Evolutionary conservation across 345 rosid species (phyloP), one percentile per base, ranked within the genome.

Genomic region (Syzygium grande): DNA sequence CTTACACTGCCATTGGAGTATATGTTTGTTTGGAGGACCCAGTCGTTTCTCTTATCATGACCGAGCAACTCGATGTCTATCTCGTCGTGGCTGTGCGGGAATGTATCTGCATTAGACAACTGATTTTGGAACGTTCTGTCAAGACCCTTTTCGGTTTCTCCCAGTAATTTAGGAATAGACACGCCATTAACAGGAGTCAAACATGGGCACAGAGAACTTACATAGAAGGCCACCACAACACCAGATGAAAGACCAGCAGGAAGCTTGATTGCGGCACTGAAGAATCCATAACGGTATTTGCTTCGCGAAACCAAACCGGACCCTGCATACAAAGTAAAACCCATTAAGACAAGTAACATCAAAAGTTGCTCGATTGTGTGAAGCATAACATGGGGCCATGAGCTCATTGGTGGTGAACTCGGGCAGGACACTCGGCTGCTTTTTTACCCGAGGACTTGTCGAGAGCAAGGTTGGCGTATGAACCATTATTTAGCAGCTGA

Each of bases 151-250:
- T 86, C 46, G 38, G 41, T 49, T 65, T 34, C 27, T 54, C 49
- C 61, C 41, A 11, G 38, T 34, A 30, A 19, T 34, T 34, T 34
- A 34, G 49, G 49, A 34, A 9, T 9, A 17, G 19, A 19, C 80
- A 34, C 46, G 13, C 80, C 46, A 19, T 38, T 9, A 73, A 34
- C 25, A 34, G 49, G 25, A 68, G 84, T 17, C 34, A 13, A 5
- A 49, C 51, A 4, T 52, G 49, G 19, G 29, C 63, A 10, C 73
- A 53, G 55, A 83, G 23, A 55, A 85, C 95, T 90, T 93, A 95
- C 99, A 88, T 97, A 97, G 92, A 96, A 97, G 85, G 99, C 99
- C 15, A 95, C 95, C 1, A 97, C 99, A 84, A 97, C 99, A 54
- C 99, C 99, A 34, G 99, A 93, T 55, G 99, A 90, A 63, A 95